Conservation (phyloP, 495 filamentous ascomycete genomes). For the Cudoniella acicularis region DNA sequence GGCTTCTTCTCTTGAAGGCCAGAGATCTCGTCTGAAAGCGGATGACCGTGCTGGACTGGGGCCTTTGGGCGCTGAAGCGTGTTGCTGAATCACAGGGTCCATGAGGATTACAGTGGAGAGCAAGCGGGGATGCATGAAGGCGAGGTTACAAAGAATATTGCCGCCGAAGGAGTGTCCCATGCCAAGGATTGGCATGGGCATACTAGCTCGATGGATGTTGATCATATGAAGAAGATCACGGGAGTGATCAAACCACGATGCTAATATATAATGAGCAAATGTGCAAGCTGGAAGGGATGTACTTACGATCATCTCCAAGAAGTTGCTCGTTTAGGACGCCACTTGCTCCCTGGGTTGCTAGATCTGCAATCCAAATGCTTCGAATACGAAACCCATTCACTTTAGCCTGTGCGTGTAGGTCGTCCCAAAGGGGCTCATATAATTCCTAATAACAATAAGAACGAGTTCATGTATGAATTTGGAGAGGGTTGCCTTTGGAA, state of each 20-base stretch:
- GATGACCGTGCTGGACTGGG: constrained; percentile 42
- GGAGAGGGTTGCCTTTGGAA: constrained; percentile 62
- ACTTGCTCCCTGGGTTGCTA: constrained; percentile 70
- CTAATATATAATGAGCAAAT: constrained; percentile 37
- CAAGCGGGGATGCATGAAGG: constrained; percentile 79
- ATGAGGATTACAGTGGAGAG: constrained; percentile 72
- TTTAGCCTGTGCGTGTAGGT: constrained; percentile 54
- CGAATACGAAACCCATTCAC: constrained; percentile 64
- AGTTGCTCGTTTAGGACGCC: constrained; percentile 68
- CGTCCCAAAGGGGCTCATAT: constrained; percentile 85
- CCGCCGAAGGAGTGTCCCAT: constrained; percentile 90
- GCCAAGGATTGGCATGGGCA: constrained; percentile 86
- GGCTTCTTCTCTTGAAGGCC: constrained; percentile 65
- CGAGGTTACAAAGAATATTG: constrained; percentile 55
- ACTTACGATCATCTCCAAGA: constrained; percentile 76
- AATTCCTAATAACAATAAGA: constrained; percentile 55
- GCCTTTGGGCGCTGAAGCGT: constrained; percentile 24
- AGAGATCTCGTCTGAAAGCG: constrained; percentile 64
- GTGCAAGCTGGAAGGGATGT: too few relatives aligned
- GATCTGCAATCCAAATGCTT: constrained; percentile 83
- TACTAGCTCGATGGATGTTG: constrained; percentile 75
- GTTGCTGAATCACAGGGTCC: constrained; percentile 70
- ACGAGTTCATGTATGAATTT: neutral
- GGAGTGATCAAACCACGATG: constrained; percentile 78
- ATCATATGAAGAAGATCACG: constrained; percentile 85